Percentiles rank a stretch among this genome's conserved stretches.
These are phyloP conservation scores for Pseudisothecium myosuroides DNA, from an alignment of 225 moss, liverwort and hornwort species.

Conservation along the genomic window DNA sequence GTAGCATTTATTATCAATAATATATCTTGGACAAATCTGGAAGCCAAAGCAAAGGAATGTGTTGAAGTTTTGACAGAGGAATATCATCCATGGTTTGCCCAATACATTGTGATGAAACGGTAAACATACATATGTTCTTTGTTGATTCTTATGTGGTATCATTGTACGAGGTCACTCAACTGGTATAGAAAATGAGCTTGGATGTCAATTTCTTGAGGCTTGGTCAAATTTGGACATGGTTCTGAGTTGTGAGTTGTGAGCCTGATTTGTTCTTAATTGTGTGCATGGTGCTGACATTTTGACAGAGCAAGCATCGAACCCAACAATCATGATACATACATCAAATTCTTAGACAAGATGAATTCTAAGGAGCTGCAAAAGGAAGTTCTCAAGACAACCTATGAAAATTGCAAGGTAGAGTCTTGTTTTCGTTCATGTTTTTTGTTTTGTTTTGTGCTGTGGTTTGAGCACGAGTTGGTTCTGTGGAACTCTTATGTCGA, in stretches of 20 bases:
- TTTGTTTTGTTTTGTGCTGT: background rate
- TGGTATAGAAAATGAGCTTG: background rate
- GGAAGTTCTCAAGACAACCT: slow-evolving; percentile 87
- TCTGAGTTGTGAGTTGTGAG: background rate
- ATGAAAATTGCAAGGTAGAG: slow-evolving; percentile 97
- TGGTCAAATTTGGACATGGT: background rate
- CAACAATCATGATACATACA: slow-evolving; percentile 90
- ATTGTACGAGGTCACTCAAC: background rate
- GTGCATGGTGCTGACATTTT: background rate
- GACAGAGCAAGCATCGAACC: slow-evolving; percentile 98
- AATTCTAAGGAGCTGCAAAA: slow-evolving; percentile 67
- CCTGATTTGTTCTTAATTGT: background rate
- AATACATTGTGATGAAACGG: slow-evolving; percentile 99
- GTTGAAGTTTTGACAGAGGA: slow-evolving; percentile 67
- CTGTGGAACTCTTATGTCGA: background rate
- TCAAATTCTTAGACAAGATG: slow-evolving; percentile 85
- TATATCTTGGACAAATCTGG: slow-evolving; percentile 83
- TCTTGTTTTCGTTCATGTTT: background rate
- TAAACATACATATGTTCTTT: slow-evolving; percentile 3
- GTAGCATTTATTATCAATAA: slow-evolving; percentile 97
- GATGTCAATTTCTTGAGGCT: background rate
- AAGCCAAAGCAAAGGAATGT: slow-evolving; percentile 88
- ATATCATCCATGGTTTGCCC: slow-evolving; percentile 92
- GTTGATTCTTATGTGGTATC: background rate
- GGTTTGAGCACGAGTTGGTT: background rate